Base-by-base conservation (phyloP, 1,284 basidiomycete species). In the Wolfiporia cocos region DNA sequence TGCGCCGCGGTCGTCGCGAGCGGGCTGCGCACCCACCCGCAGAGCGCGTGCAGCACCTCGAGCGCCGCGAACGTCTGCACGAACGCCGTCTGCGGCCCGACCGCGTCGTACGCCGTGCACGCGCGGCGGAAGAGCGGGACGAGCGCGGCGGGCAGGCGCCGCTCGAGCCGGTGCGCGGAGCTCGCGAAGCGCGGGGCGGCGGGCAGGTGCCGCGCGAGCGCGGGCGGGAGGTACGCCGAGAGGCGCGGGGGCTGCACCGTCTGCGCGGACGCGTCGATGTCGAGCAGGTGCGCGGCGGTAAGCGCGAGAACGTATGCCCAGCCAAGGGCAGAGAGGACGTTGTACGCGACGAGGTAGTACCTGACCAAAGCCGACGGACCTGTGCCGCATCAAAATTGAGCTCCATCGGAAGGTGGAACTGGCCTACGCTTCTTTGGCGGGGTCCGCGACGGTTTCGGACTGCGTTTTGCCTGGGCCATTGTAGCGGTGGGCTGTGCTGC, bases 1-100 rank as follows among this genome's bases (percentile, higher is more conserved):
- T 99, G 95, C 56, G 86, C 78, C 2, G 71, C 66, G 1, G 92
- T 92, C 0, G 94, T 96, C 5, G 67, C 71, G n/a, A 93, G 64
- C 2, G 91, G 83, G 43, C 83, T 87, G 37, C 85, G 70, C n/a
- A 99, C 96, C 70, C 82, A 81, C 0, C 92, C 85, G 6, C 92
- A 54, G 6, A 84, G 64, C 30, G 85, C 81, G 60, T 99, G 96
- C 1, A 89, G 49, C 20, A 95, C 76, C 62, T 97, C 93, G 34
- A 96, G 66, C 1, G 81, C 54, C 1, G 93, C 93, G 34, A 79
- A 75, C 19, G 76, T 88, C 68, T 97, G 93, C 3, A 94, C 86
- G 49, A 80, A 69, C 20, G 81, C 76, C 2, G 86, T 85, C 32
- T 69, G 64, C 5, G 63, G 50, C 34, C 90, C 91, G 1, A 92